Percentiles rank a stretch among this genome's conserved stretches.
Evolutionary conservation across 768 basidiomycete species (phyloP).

Genomic region (Tricholoma saponaceum): DNA sequence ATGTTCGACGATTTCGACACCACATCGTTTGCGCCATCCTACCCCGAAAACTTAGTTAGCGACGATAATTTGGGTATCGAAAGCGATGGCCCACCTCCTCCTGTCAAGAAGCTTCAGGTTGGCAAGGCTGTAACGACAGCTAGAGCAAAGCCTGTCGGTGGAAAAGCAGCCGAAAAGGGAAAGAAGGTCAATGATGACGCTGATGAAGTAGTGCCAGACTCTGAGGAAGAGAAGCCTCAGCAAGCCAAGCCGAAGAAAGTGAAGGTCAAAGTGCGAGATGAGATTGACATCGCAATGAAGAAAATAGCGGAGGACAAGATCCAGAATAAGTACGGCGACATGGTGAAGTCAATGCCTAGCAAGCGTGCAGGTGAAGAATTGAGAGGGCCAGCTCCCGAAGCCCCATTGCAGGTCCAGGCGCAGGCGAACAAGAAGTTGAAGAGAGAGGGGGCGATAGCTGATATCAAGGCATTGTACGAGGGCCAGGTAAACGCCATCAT

Average conservation of each 20-base stretch:
- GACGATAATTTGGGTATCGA: background rate
- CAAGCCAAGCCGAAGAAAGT: too few species aligned
- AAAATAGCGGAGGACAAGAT: background rate
- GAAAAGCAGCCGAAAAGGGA: too few species aligned
- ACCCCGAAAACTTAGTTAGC: background rate
- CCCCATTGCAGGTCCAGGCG: background rate
- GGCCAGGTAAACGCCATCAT: background rate
- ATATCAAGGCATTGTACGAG: background rate
- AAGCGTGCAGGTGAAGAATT: background rate
- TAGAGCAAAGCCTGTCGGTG: too few species aligned
- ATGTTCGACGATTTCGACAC: background rate
- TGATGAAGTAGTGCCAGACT: too few species aligned
- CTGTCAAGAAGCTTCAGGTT: background rate
- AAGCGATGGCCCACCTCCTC: background rate
- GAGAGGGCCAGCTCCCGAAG: background rate
- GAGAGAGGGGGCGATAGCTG: background rate
- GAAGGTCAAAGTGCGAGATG: too few species aligned
- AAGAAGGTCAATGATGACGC: too few species aligned
- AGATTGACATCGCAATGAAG: background rate
- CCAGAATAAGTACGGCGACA: background rate
- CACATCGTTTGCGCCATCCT: background rate
- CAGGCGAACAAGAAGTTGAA: background rate
- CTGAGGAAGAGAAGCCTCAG: too few species aligned
- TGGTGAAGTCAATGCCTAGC: background rate
- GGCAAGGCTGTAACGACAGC: background rate